Evolutionary conservation across 805 yeast species (phyloP), one percentile per base, ranked within the genome.

Genomic region (Yarrowia sp.): DNA sequence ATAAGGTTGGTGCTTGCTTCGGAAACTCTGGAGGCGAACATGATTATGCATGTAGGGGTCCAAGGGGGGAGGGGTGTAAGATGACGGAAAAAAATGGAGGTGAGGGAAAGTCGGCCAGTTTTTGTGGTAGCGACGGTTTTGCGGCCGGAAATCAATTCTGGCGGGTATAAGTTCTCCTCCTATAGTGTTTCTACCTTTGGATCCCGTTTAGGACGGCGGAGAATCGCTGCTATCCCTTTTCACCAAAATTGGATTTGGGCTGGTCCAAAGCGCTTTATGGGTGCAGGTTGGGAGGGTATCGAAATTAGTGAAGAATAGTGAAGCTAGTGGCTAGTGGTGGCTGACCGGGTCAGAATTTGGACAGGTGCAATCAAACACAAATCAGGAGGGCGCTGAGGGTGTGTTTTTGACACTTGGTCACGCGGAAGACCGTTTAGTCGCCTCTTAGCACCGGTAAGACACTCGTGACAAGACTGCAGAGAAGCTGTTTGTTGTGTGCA

Each of bases 1-100:
- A 59, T 59, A 59, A 59, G 42, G 65, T 59, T 59, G 52, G 32
- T n/a, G 64, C 65, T 59, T 43, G 50, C 52, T 59, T 32, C 16
- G 50, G 64, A 58, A 58, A 16, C 50, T 58, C n/a, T 43, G 52
- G 52, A 35, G 36, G 52, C 22, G 65, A 59, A 59, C 52, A 59
- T 59, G 65, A 59, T 59, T 59, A 59, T 59, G 65, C 65, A 59
- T 35, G 52, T 14, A 9, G 16, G 35, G 15, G 42, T 15, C 19
- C 43, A 9, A 15, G 49, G 4, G 36, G n/a, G 8, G 12, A 15
- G 22, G 26, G 49, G 40, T 5, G 32, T 26, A 26, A 26, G 32
- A 26, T 26, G 32, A 26, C 4, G 32, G 7, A 26, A 26, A 26
- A 26, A 26, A 26, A 5, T 5, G 7, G 32, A 26, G 32, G 7